Percentiles rank a stretch among this genome's conserved stretches.
These are phyloP conservation scores for Chrysopogon serrulatus DNA, from an alignment of 176 grass and related monocot species.

Conservation along the genomic window DNA sequence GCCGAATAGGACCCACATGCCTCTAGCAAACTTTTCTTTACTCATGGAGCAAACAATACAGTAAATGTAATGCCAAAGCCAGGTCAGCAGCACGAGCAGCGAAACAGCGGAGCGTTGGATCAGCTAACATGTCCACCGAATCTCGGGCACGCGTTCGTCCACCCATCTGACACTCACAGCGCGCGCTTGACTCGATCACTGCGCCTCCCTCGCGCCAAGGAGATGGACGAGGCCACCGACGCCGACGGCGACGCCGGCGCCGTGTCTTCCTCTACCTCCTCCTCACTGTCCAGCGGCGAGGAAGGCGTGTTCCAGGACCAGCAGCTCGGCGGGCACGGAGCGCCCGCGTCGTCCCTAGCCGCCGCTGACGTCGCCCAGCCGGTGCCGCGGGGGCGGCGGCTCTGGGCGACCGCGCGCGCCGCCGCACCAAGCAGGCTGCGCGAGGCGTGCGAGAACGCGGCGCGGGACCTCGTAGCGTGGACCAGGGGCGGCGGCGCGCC, in stretches of 20 bases:
- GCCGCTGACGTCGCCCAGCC: not conserved
- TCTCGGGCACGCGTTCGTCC: not conserved
- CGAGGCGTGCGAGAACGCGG: slow-evolving; percentile 26
- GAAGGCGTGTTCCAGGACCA: slow-evolving; percentile 4
- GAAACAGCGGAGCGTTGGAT: not conserved
- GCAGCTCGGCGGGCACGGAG: not conserved
- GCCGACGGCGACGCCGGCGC: too few species aligned
- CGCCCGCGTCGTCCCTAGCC: not conserved
- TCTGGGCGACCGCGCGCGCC: slow-evolving; percentile 20
- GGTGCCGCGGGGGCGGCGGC: slow-evolving; percentile 12
- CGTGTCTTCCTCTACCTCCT: not conserved
- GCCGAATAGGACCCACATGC: too few species aligned
- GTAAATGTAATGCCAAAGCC: too few species aligned
- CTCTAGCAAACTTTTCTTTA: too few species aligned
- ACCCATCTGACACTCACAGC: not conserved
- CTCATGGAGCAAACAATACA: too few species aligned
- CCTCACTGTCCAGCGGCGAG: not conserved
- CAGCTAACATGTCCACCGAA: not conserved
- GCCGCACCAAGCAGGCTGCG: slow-evolving; percentile 39
- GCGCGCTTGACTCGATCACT: not conserved
- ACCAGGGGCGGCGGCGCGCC: slow-evolving; percentile 46
- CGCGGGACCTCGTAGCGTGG: slow-evolving; percentile 47
- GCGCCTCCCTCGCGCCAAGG: not conserved
- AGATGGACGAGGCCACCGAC: slow-evolving; percentile 2
- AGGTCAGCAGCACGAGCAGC: not conserved